These are phyloP conservation scores for Volvox africanus DNA, from an alignment of 139 green algal species.

Conservation along the genomic window DNA sequence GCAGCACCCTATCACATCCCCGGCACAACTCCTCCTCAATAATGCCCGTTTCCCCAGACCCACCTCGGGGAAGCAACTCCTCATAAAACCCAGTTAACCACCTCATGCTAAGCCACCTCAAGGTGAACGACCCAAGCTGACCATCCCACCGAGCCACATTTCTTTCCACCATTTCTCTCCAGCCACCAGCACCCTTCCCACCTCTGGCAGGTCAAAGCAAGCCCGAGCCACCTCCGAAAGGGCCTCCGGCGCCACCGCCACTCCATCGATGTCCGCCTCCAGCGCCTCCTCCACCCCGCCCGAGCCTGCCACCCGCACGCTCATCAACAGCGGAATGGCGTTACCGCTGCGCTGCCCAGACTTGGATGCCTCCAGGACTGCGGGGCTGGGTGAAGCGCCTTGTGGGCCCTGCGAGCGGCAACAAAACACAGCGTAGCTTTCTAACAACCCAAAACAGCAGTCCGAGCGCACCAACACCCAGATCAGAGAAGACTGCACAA, in stretches of 20 bases:
- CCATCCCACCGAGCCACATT: no score
- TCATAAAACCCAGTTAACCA: no score
- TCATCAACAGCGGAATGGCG: conserved; percentile 72
- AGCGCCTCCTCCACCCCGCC: conserved; percentile 7
- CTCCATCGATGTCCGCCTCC: conserved; percentile 50
- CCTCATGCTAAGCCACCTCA: no score
- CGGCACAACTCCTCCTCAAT: no score
- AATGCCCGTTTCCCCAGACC: no score
- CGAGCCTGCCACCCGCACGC: not conserved
- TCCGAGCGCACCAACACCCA: no score
- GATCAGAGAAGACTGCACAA: no score
- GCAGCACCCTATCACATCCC: no score
- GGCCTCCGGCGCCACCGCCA: conserved; percentile 47
- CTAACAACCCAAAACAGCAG: no score
- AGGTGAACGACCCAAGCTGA: no score
- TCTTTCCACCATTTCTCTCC: no score
- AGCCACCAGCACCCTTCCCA: not conserved
- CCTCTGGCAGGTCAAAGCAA: conserved; percentile 42
- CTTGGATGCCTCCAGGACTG: conserved; percentile 51
- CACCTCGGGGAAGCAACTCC: no score
- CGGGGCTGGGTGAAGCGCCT: conserved; percentile 35
- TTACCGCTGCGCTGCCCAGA: conserved; percentile 74
- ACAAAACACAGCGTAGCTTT: not conserved
- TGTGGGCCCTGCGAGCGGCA: conserved; percentile 32
- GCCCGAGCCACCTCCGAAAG: conserved; percentile 44